Percentiles rank a stretch among this genome's conserved stretches.
Evolutionary conservation across 2,329 filamentous ascomycete genomes (phyloP).

Genomic region (Claviceps capensis): DNA sequence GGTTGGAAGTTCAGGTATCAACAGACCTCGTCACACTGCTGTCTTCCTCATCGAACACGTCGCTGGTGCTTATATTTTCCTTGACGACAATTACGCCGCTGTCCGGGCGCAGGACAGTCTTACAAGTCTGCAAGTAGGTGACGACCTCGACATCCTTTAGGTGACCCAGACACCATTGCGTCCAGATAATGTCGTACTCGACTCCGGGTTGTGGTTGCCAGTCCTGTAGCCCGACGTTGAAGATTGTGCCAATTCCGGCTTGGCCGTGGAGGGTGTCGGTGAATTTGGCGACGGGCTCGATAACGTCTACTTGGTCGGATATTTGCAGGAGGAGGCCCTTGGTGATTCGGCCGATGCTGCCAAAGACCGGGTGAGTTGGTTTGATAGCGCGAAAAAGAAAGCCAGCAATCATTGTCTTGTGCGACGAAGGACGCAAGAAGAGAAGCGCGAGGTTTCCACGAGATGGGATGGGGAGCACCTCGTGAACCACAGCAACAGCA

Average conservation of each 20-base stretch:
- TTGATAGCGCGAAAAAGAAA: background rate
- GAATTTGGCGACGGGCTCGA: slow-evolving; percentile 78
- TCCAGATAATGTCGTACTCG: slow-evolving; percentile 73
- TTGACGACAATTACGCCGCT: slow-evolving; percentile 24
- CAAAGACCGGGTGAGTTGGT: background rate
- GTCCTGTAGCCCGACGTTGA: slow-evolving; percentile 59
- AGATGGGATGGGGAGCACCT: background rate
- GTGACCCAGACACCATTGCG: slow-evolving; percentile 82
- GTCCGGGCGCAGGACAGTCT: slow-evolving; percentile 19
- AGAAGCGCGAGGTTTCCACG: background rate
- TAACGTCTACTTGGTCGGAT: slow-evolving; percentile 60
- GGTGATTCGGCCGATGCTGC: slow-evolving; percentile 70
- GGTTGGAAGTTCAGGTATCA: background rate
- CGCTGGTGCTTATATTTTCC: slow-evolving; percentile 59
- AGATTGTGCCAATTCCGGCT: slow-evolving; percentile 47
- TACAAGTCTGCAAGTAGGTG: slow-evolving; percentile 50
- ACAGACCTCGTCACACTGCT: slow-evolving; percentile 58
- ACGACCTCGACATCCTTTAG: slow-evolving; percentile 62
- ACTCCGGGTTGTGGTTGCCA: slow-evolving; percentile 39
- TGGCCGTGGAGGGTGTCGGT: slow-evolving; percentile 46
- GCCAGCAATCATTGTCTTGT: background rate
- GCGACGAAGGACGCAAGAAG: background rate
- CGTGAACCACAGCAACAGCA: background rate
- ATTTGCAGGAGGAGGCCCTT: slow-evolving; percentile 59
- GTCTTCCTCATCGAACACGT: slow-evolving; percentile 64